Evolutionary conservation across 2,329 filamentous ascomycete species (phyloP).

Genomic region (Nemania sp.): DNA sequence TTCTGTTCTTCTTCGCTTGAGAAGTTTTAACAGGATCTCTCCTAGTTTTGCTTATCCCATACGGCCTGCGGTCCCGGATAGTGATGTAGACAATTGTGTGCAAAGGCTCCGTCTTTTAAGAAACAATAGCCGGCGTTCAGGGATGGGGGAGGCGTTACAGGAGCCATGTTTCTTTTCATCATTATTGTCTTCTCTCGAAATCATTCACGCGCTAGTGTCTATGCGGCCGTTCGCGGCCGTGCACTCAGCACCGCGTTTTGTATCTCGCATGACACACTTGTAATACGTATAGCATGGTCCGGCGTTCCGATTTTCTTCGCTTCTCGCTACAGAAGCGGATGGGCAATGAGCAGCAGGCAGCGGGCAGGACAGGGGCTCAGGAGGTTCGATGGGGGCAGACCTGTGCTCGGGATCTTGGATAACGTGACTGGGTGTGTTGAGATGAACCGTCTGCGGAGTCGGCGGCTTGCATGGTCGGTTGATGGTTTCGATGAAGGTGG

Average conservation of each 20-base stretch:
- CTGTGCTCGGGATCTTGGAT: too few relatives aligned
- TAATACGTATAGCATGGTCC: constrained; percentile 22
- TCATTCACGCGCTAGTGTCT: not conserved
- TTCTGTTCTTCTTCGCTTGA: not conserved
- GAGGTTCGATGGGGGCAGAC: too few relatives aligned
- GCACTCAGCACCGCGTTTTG: not conserved
- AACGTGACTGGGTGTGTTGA: too few relatives aligned
- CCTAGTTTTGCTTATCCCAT: too few relatives aligned
- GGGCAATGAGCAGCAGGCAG: too few relatives aligned
- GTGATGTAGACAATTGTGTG: constrained; percentile 6
- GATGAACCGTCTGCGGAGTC: too few relatives aligned
- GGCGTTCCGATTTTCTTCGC: constrained; percentile 10
- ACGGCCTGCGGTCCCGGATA: too few relatives aligned
- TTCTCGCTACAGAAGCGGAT: not conserved
- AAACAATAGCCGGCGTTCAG: constrained; percentile 12
- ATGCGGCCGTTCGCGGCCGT: not conserved
- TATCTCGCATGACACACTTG: constrained; percentile 9
- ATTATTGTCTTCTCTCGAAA: not conserved
- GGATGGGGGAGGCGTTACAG: not conserved
- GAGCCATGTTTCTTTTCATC: not conserved
- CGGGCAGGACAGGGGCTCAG: not conserved
- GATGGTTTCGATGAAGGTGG: too few relatives aligned
- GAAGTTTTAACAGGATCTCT: too few relatives aligned
- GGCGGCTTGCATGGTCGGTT: too few relatives aligned
- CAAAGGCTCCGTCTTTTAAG: constrained; percentile 1